Percentiles rank a stretch among this genome's conserved stretches.
Evolutionary conservation across 2,329 filamentous ascomycete genomes (phyloP).

Genomic region (Cladophialophora exuberans): DNA sequence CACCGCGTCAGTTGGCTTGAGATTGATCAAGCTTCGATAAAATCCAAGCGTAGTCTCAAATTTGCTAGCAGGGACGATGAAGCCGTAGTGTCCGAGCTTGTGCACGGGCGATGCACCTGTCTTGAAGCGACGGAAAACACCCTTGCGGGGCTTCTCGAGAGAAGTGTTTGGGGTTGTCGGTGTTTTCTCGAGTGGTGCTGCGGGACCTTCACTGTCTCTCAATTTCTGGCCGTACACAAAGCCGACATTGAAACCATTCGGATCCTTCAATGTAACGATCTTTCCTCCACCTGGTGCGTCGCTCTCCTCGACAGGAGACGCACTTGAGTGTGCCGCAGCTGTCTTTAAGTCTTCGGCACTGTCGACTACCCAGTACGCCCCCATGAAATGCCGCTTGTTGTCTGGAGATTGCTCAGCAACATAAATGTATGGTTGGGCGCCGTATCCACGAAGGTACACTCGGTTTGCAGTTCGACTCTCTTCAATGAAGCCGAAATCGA

Average conservation of each 20-base stretch:
- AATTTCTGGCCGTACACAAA: conserved; percentile 31
- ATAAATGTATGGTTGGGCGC: conserved; percentile 62
- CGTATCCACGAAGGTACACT: conserved; percentile 65
- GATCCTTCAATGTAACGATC: conserved; percentile 30
- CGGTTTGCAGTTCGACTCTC: conserved; percentile 42
- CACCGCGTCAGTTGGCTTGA: conserved; percentile 50
- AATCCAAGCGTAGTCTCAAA: conserved; percentile 44
- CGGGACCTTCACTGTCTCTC: conserved; percentile 6
- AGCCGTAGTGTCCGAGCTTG: conserved; percentile 53
- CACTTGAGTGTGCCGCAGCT: conserved; percentile 19
- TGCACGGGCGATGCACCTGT: conserved; percentile 53
- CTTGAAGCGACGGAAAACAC: conserved; percentile 45
- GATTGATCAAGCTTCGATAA: conserved; percentile 50
- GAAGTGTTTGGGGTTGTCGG: conserved; percentile 40
- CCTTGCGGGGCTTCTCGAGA: conserved; percentile 39
- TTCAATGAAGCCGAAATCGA: conserved; percentile 40
- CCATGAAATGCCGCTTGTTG: conserved; percentile 21
- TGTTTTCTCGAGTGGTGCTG: conserved; percentile 14
- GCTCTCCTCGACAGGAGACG: conserved; percentile 16
- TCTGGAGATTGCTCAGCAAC: conserved; percentile 40
- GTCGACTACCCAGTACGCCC: conserved; percentile 25
- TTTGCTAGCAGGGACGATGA: conserved; percentile 38
- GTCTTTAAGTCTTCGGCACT: conserved; percentile 19
- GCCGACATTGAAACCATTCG: conserved; percentile 29
- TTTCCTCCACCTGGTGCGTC: conserved; percentile 31